These are phyloP conservation scores for Begonia fuchsioides DNA, from an alignment of 306 rosid genomes.

Conservation along the genomic window DNA sequence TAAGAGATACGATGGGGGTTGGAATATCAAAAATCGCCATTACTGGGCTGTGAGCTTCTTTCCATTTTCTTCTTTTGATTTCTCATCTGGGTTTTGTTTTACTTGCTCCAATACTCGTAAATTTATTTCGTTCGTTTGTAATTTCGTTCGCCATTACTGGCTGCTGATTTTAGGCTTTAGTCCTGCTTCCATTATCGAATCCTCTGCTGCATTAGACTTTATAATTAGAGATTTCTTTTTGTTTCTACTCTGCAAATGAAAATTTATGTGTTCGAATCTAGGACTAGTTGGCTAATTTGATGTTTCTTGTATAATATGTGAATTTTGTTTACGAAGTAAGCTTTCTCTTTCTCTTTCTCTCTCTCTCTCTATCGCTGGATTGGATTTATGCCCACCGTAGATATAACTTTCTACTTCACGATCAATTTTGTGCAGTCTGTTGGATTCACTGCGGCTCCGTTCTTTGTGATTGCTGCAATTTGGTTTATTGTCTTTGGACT, in stretches of 20 bases:
- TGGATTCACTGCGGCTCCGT: constrained; percentile 47
- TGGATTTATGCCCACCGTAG: not conserved
- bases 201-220: too few species aligned
- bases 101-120: not conserved
- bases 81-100: not conserved
- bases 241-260: too few species aligned
- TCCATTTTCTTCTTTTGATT: not conserved
- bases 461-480: constrained; percentile 24
- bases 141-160: not conserved
- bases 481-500: constrained; percentile 66
- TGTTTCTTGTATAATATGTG: too few species aligned
- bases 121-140: not conserved
- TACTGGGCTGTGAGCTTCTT: constrained; percentile 41
- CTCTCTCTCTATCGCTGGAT: too few species aligned
- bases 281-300: too few species aligned
- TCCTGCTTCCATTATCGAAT: too few species aligned
- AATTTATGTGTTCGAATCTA: too few species aligned
- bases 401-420: not conserved
- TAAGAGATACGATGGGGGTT: constrained; percentile 46
- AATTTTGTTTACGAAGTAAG: too few species aligned
- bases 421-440: constrained; percentile 48
- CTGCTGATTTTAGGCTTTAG: too few species aligned
- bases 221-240: too few species aligned
- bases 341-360: too few species aligned
- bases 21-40: constrained; percentile 46